Evolutionary conservation across 495 filamentous ascomycete genomes (phyloP).

Genomic region (Rhizodiscina lignyota): DNA sequence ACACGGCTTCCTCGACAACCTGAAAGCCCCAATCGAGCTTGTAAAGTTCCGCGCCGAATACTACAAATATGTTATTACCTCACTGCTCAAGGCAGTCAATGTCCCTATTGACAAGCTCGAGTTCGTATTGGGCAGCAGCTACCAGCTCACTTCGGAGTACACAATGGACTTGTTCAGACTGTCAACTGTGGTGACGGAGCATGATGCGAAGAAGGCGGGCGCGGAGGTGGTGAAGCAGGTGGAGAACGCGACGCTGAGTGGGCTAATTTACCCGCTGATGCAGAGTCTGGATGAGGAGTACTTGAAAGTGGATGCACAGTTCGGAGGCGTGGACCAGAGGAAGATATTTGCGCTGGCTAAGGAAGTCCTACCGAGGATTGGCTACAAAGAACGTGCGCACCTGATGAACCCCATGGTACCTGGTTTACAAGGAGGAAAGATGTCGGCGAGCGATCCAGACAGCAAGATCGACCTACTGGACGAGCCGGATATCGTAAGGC

Average conservation of each 20-base stretch:
- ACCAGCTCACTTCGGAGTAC: constrained; percentile 54
- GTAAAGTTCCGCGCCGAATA: constrained; percentile 45
- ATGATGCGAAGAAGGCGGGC: constrained; percentile 70
- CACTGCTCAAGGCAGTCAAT: constrained; percentile 18
- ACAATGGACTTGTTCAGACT: constrained; percentile 54
- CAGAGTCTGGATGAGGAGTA: constrained; percentile 88
- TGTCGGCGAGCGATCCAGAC: constrained; percentile 33
- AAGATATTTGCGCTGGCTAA: constrained; percentile 78
- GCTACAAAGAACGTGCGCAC: constrained; percentile 64
- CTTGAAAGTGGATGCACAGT: constrained; percentile 68
- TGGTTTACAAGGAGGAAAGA: constrained; percentile 71
- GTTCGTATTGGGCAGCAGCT: constrained; percentile 72
- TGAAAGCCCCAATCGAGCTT: constrained; percentile 71
- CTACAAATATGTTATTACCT: constrained; percentile 22
- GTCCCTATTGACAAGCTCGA: constrained; percentile 55
- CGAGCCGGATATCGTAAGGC: constrained; percentile 44
- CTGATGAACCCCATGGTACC: constrained; percentile 85
- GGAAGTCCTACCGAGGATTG: constrained; percentile 54
- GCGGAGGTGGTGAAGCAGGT: constrained; percentile 89
- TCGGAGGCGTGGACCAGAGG: constrained; percentile 55
- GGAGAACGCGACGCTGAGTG: constrained; percentile 53
- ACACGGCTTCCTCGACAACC: constrained; percentile 64
- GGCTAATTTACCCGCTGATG: constrained; percentile 75
- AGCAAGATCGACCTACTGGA: constrained; percentile 91
- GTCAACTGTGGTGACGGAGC: constrained; percentile 20